Evolutionary conservation across 2,329 filamentous ascomycete species (phyloP).

Genomic region (Alternaria postmessia): DNA sequence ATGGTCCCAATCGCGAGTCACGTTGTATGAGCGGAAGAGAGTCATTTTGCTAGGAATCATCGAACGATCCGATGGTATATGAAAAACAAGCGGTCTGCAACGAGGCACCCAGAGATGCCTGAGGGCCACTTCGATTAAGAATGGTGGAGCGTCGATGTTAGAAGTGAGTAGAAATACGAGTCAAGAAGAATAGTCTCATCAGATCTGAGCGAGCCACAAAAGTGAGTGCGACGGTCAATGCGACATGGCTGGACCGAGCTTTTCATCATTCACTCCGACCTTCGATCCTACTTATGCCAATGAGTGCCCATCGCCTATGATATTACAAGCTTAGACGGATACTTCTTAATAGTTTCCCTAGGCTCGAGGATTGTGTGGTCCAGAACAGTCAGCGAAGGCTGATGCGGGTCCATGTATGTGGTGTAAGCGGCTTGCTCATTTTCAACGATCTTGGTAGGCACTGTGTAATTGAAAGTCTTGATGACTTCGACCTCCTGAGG

Average conservation of each 20-base stretch:
- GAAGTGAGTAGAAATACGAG: background rate
- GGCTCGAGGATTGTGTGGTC: background rate
- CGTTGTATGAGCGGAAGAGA: background rate
- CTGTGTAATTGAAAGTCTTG: background rate
- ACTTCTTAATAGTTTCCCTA: background rate
- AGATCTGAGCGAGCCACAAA: background rate
- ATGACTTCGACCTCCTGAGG: background rate
- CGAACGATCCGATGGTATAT: background rate
- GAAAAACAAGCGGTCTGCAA: background rate
- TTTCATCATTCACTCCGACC: background rate
- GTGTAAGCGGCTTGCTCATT: background rate
- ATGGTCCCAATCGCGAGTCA: background rate
- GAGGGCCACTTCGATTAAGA: background rate
- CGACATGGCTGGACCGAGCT: slow-evolving; percentile 7
- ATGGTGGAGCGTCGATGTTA: background rate
- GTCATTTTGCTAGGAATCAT: background rate
- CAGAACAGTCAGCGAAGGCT: background rate
- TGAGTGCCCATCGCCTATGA: background rate
- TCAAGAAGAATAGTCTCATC: background rate
- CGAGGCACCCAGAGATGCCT: background rate
- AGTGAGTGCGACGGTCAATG: background rate
- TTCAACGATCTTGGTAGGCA: background rate
- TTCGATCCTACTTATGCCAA: background rate
- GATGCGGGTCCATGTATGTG: background rate
- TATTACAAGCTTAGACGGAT: background rate